Evolutionary conservation across 2,329 filamentous ascomycete genomes (phyloP).

Genomic region (Paracorniculantispora psalliotae): DNA sequence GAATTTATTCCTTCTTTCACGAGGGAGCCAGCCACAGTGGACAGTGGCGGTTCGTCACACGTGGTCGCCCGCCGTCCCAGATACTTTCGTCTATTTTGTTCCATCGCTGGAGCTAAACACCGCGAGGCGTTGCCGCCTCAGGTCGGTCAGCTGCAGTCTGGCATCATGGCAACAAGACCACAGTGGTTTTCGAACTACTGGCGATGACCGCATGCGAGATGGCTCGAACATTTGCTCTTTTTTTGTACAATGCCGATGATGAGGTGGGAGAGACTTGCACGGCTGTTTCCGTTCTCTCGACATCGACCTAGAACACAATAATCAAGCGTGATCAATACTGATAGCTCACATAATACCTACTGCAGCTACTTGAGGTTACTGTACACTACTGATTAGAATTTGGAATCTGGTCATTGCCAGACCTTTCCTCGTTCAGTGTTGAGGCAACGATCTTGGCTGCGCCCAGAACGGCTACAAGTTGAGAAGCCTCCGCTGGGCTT

Average conservation of each 20-base stretch:
- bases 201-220: not conserved
- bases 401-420: not conserved
- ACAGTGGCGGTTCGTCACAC: conserved; percentile 9
- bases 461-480: not conserved
- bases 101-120: not conserved
- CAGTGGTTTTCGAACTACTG: not conserved
- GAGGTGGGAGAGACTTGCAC: not conserved
- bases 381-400: not conserved
- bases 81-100: not conserved
- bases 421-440: not conserved
- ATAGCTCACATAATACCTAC: not conserved
- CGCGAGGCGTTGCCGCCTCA: not conserved
- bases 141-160: not conserved
- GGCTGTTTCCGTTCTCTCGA: not conserved
- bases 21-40: not conserved
- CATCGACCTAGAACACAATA: not conserved
- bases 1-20: not conserved
- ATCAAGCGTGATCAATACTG: not conserved
- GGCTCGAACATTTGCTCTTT: not conserved
- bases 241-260: not conserved
- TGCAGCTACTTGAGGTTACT: not conserved
- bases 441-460: not conserved
- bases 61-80: not conserved
- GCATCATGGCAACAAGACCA: not conserved
- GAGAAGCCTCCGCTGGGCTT: not conserved